Base-by-base conservation (phyloP, 495 filamentous ascomycete genomes). In the Glonium stellatum region DNA sequence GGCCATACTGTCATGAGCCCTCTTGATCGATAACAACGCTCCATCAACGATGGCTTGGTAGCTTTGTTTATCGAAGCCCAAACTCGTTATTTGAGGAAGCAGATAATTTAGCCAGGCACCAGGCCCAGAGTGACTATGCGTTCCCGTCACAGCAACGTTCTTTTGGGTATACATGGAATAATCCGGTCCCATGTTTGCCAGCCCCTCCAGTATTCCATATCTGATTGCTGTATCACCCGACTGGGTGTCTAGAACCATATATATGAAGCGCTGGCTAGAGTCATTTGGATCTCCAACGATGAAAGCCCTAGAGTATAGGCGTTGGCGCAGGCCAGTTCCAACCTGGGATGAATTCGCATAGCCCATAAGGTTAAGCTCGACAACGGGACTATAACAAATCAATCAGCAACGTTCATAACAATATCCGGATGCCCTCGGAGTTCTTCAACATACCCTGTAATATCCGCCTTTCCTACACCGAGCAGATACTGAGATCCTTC, bases 21-120 rank as follows among this genome's bases (percentile, higher is more conserved):
- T 79, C 54, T 84, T 76, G 64, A 98, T 92, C 22, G 91, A 93
- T 13, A 86, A 70, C 10, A 95, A 61, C 11, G 90, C 84, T 0
- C 93, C 93, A 61, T 96, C 87, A 1, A 98, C 89, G 60, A 98
- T 89, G 11, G 92, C 91, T 39, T 83, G 81, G 68, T 93, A 96
- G 63, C 88, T 91, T 71, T 95, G 90, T 65, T 83, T 84, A 72
- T 95, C 82, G 63, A 98, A 97, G 0, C 92, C 92, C 59, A 83
- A 82, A 67, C 87, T 92, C 0, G 92, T 95, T 65, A 98, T 88
- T 71, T 97, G 93, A 10, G 93, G 92, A 21, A 98, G 78, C 5
- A 98, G 80, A 70, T 98, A 98, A 70, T 98, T 98, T 62, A 95
- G 78, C 92, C 91, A 98, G 21, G 89, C 92, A 2, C 86, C 92